phyloP scores from a whole-genome alignment of 2,329 filamentous ascomycete genomes.

The Penicillium freii region DNA sequence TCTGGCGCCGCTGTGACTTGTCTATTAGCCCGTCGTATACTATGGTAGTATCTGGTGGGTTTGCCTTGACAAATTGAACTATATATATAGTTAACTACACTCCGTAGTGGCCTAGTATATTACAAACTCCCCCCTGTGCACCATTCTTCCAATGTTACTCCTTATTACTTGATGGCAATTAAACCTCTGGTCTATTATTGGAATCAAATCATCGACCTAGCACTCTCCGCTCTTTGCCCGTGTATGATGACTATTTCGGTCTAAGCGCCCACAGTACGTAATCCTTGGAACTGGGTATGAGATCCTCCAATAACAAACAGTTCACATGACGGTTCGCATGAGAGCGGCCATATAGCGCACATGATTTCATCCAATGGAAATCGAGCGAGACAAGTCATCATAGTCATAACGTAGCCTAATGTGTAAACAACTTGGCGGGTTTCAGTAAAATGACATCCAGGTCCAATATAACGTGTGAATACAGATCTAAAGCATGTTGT shows the following conservation, averaged over 20 bases:
- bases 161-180: neutral
- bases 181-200: neutral
- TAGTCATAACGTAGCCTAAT: neutral
- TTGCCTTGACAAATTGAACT: neutral
- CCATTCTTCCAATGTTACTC: neutral
- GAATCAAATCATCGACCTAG: neutral
- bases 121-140: neutral
- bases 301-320: neutral
- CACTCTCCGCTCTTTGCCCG: neutral
- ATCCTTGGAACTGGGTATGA: neutral
- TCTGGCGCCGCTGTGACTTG: neutral
- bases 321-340: neutral
- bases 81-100: no score
- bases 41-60: neutral
- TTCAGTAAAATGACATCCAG: neutral
- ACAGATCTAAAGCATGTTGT: neutral
- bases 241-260: slow-evolving; percentile 10
- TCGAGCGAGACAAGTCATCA: neutral
- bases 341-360: neutral
- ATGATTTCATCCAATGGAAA: neutral
- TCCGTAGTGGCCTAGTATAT: neutral
- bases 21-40: neutral
- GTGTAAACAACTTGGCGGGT: no score
- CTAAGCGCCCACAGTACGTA: slow-evolving; percentile 9
- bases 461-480: neutral